Conservation (phyloP, 768 basidiomycete species). For the Lactarius akahatsu region DNA sequence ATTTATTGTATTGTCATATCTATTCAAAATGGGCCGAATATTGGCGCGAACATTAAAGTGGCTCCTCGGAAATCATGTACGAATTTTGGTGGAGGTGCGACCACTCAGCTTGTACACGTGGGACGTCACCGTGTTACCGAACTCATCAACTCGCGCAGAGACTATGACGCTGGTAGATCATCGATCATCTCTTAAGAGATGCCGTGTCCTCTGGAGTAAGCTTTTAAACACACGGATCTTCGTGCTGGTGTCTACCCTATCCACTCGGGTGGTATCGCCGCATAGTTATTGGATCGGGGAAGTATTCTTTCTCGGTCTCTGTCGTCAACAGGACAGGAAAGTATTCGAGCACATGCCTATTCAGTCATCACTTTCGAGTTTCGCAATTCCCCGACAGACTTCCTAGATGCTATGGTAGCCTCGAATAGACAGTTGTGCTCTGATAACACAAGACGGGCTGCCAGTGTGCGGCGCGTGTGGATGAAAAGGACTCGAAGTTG, state of each 20-base stretch:
- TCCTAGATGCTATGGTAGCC: neutral
- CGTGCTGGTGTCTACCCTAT: neutral
- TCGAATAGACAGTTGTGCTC: no score
- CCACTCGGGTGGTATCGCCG: neutral
- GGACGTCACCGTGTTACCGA: neutral
- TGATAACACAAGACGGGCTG: neutral
- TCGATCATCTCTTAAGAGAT: neutral
- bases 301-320: no score
- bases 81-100: neutral
- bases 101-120: neutral
- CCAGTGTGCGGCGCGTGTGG: neutral
- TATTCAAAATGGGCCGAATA: neutral
- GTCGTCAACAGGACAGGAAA: no score
- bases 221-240: no score
- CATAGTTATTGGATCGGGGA: no score
- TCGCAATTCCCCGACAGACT: neutral
- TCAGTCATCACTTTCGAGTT: no score
- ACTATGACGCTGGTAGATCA: neutral
- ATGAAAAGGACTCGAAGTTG: neutral
- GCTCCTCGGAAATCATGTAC: conserved; percentile 12
- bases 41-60: neutral
- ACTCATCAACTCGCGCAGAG: neutral
- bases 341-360: no score
- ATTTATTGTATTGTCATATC: conserved; percentile 10
- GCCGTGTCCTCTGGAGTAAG: neutral